phyloP scores from a whole-genome alignment of 2,329 filamentous ascomycete species.

The Leptographium lundbergii region DNA sequence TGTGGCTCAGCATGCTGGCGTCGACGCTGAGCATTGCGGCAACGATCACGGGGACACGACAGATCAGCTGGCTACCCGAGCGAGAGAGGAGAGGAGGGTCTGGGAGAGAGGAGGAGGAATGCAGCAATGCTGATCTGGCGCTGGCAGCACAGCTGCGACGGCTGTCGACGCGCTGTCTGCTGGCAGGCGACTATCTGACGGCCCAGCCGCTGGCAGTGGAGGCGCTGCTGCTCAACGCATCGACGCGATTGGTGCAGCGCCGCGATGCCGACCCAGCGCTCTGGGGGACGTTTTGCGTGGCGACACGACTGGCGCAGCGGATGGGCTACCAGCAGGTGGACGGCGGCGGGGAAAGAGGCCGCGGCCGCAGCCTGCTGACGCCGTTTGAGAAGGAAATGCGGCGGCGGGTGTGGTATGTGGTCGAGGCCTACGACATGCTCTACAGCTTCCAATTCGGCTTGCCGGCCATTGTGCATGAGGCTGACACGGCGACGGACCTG shows the following conservation, averaged over 20 bases:
- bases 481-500: conserved; percentile 48
- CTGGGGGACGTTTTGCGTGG: conserved; percentile 34
- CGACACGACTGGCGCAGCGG: conserved; percentile 35
- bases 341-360: neutral
- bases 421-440: conserved; percentile 34
- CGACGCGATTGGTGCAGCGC: conserved; percentile 27
- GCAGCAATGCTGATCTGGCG: conserved; percentile 11
- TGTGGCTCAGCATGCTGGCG: conserved; percentile 39
- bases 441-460: conserved; percentile 37
- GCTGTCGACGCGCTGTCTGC: conserved; percentile 32
- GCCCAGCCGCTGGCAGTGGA: conserved; percentile 33
- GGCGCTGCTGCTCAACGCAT: conserved; percentile 32
- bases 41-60: conserved; percentile 13
- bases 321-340: conserved; percentile 36
- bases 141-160: conserved; percentile 7
- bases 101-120: neutral
- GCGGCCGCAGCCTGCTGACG: conserved; percentile 16
- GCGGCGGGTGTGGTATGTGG: conserved; percentile 34
- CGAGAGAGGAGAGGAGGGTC: conserved; percentile 8
- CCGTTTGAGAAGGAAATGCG: conserved; percentile 40
- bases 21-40: conserved; percentile 31
- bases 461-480: conserved; percentile 30
- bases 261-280: conserved; percentile 29
- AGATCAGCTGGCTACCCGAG: conserved; percentile 12
- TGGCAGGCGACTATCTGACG: conserved; percentile 34